These are phyloP conservation scores for Protea cynaroides DNA, from an alignment of 164 flowering plant genomes.

Conservation along the genomic window DNA sequence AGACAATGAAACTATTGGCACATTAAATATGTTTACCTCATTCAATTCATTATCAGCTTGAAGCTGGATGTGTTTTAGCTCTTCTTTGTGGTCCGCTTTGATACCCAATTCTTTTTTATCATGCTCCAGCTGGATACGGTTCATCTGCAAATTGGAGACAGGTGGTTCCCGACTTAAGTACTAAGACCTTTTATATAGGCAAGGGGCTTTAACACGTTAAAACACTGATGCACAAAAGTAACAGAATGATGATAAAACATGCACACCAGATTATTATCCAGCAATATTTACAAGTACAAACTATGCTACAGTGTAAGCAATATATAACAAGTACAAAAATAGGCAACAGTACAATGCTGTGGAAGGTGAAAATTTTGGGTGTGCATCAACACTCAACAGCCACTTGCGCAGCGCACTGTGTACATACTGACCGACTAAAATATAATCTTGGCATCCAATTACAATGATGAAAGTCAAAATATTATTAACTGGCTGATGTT, in stretches of 20 bases:
- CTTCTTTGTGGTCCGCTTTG: conserved; percentile 49
- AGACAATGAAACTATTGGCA: not conserved
- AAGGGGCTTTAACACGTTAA: too few species aligned
- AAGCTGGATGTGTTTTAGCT: conserved; percentile 44
- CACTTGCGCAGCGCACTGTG: not conserved
- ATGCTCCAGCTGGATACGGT: conserved; percentile 50
- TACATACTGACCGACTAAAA: conserved; percentile 4
- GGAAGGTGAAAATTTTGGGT: not conserved
- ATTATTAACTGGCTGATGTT: too few species aligned
- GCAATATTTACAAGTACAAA: too few species aligned
- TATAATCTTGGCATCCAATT: too few species aligned
- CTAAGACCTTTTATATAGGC: not conserved
- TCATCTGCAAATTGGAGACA: conserved; percentile 35
- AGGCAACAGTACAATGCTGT: not conserved
- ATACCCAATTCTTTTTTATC: conserved; percentile 43
- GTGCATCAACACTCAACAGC: not conserved
- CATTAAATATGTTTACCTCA: conserved; percentile 41
- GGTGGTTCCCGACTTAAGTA: not conserved
- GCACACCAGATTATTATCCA: too few species aligned
- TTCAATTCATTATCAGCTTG: conserved; percentile 67
- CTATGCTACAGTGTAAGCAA: too few species aligned
- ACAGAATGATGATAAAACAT: too few species aligned
- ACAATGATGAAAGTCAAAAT: too few species aligned
- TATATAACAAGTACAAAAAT: not conserved
- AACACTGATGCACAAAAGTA: too few species aligned